A percentile compares a stretch with the other conserved stretches of the same genome.
phyloP scores from a whole-genome alignment of 1,284 basidiomycete genomes.

The Cryptococcus maquisensis region DNA sequence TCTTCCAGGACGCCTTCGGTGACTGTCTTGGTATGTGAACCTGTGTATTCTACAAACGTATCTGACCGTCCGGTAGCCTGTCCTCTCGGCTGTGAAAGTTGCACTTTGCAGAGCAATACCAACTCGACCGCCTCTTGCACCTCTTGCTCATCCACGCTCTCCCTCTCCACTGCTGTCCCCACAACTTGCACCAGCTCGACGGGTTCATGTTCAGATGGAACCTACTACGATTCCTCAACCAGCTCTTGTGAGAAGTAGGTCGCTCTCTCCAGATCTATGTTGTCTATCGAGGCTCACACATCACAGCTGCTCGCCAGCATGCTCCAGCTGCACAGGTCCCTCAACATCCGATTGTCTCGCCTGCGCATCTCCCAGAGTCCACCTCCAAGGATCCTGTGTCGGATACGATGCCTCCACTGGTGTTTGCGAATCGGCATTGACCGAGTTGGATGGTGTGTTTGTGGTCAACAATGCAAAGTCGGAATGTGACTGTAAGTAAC shows the following conservation, averaged over 20 bases:
- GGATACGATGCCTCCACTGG: slow-evolving; percentile 41
- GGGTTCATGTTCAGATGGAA: slow-evolving; percentile 32
- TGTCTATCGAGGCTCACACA: neutral
- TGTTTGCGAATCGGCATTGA: slow-evolving; percentile 42
- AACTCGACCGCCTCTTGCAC: slow-evolving; percentile 16
- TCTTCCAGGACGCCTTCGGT: slow-evolving; percentile 31
- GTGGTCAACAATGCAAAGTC: slow-evolving; percentile 43
- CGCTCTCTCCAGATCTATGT: neutral
- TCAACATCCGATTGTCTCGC: slow-evolving; percentile 37
- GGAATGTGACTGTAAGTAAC: slow-evolving; percentile 47
- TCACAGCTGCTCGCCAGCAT: slow-evolving; percentile 43
- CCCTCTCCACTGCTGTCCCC: slow-evolving; percentile 26
- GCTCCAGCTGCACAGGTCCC: slow-evolving; percentile 44
- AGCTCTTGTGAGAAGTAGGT: slow-evolving; percentile 35
- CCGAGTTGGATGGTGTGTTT: slow-evolving; percentile 31
- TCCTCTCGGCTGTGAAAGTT: slow-evolving; percentile 43
- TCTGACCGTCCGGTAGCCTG: slow-evolving; percentile 38
- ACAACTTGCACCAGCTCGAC: slow-evolving; percentile 28
- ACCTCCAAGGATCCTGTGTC: slow-evolving; percentile 44
- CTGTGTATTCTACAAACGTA: neutral
- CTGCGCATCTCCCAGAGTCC: slow-evolving; percentile 37
- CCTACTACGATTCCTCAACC: slow-evolving; percentile 34
- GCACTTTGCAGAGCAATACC: slow-evolving; percentile 29
- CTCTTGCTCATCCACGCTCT: slow-evolving; percentile 32
- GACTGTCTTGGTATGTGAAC: slow-evolving; percentile 44